Evolutionary conservation across 2,329 filamentous ascomycete species (phyloP).

Genomic region (Fusarium chaquense): DNA sequence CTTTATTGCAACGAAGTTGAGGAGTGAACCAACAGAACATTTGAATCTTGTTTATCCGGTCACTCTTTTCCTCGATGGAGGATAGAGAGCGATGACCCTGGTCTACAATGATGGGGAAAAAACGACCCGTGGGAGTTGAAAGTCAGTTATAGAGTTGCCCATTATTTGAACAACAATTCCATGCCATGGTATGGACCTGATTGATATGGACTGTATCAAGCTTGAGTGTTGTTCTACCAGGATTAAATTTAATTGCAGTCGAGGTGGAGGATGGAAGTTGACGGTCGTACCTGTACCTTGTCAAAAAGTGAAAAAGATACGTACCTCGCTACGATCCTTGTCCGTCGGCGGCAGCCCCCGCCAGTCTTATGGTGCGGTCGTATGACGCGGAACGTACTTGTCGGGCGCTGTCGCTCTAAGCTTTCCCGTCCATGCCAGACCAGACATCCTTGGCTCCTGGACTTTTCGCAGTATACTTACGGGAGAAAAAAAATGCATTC

Average conservation of each 20-base stretch:
- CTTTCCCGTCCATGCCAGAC: conserved; percentile 14
- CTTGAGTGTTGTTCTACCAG: not conserved
- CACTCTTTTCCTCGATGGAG: not conserved
- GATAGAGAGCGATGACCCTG: conserved; percentile 23
- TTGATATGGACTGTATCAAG: not conserved
- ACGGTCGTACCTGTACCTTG: not conserved
- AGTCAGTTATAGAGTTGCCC: conserved; percentile 35
- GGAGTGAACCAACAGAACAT: not conserved
- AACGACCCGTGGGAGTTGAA: conserved; percentile 39
- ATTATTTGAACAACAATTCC: conserved; percentile 42
- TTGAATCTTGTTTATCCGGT: not conserved
- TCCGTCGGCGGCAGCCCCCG: conserved; percentile 43
- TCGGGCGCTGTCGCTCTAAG: conserved; percentile 46
- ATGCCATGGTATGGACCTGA: conserved; percentile 16
- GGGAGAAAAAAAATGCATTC: conserved; percentile 1
- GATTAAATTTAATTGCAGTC: not conserved
- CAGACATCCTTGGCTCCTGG: conserved; percentile 16
- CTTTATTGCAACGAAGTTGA: conserved; percentile 2
- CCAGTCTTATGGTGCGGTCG: conserved; percentile 44
- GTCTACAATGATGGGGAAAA: conserved; percentile 23
- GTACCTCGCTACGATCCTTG: conserved; percentile 38
- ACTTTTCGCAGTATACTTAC: not conserved
- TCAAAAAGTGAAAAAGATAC: not conserved
- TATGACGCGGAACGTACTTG: conserved; percentile 47
- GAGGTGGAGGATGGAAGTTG: not conserved